phyloP scores from a whole-genome alignment of 1,284 basidiomycete species.

The Trichosporon faecale region DNA sequence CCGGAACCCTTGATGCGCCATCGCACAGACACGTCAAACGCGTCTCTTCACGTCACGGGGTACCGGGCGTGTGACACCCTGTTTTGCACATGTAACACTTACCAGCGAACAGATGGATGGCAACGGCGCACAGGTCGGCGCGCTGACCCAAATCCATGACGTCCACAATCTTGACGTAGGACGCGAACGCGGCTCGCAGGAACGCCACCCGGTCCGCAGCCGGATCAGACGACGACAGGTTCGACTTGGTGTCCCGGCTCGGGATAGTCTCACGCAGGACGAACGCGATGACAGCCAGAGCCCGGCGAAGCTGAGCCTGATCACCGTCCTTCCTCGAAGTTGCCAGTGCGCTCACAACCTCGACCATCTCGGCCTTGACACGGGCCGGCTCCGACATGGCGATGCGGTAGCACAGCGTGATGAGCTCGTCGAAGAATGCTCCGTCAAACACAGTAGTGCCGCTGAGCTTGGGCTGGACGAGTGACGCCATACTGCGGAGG shows the following conservation, averaged over 20 bases:
- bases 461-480: conserved; percentile 74
- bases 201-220: conserved; percentile 62
- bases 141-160: conserved; percentile 58
- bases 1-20: neutral
- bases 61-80: neutral
- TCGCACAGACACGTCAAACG: neutral
- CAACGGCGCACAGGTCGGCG: conserved; percentile 72
- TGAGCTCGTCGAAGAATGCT: conserved; percentile 83
- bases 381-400: conserved; percentile 76
- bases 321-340: conserved; percentile 52
- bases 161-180: conserved; percentile 64
- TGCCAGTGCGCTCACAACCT: conserved; percentile 66
- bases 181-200: conserved; percentile 65
- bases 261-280: conserved; percentile 69
- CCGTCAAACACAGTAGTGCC: conserved; percentile 76
- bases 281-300: conserved; percentile 60
- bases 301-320: conserved; percentile 42
- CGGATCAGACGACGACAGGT: conserved; percentile 54
- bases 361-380: conserved; percentile 72
- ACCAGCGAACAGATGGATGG: conserved; percentile 77
- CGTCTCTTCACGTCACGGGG: conserved; percentile 1
- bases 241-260: conserved; percentile 57
- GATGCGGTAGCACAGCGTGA: conserved; percentile 81
- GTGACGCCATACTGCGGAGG: conserved; percentile 71
- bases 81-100: conserved; percentile 28